Base-by-base conservation (phyloP, 352 stramenopile species). In the Aphanomyces stellatus region DNA sequence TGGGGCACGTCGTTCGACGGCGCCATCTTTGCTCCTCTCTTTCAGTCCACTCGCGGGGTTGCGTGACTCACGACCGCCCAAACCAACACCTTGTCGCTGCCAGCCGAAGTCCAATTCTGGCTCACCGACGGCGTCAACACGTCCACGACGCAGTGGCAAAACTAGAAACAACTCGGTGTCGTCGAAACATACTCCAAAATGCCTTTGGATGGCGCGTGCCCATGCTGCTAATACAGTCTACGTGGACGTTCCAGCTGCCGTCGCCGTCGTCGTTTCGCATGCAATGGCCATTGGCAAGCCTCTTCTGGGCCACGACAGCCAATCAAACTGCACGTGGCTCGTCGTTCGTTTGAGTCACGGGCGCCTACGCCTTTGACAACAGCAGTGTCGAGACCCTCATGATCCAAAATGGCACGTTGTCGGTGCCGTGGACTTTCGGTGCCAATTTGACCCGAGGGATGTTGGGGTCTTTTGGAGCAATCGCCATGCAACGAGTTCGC, bases 121-220 rank as follows among this genome's bases (percentile, higher is more conserved):
- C 10, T 31, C 13, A 13, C 10, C 37, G 13, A 64, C 22, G 37
- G 55, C 10, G 51, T 64, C 55, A 30, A 15, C 11, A 13, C 17
- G 33, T 64, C 49, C 27, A n/a, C 13, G 15, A 34, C 31, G 3
- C 55, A 64, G 37, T 64, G 55, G 55, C 55, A 64, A 28, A 51
- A 43, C 22, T 64, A 51, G 33, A 64, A 64, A 30, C 22, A 48
- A 4, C 55, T 64, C 6, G 55, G 55, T 17, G 30, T 49, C 11
- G 25, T 64, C 40, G 33, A 64, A 28, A 64, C 55, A 2, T 64
- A 27, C 22, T 64, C 35, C 35, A 64, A 15, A 64, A 64, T 35
- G 55, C 55, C 2, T 34, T 64, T 28, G 55, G 55, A 22, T 34
- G 49, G 3, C 15, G 10, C 13, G 49, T 51, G 25, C 55, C 55